Evolutionary conservation across 495 filamentous ascomycete species (phyloP).

Genomic region (Penicillium egyptiacum): DNA sequence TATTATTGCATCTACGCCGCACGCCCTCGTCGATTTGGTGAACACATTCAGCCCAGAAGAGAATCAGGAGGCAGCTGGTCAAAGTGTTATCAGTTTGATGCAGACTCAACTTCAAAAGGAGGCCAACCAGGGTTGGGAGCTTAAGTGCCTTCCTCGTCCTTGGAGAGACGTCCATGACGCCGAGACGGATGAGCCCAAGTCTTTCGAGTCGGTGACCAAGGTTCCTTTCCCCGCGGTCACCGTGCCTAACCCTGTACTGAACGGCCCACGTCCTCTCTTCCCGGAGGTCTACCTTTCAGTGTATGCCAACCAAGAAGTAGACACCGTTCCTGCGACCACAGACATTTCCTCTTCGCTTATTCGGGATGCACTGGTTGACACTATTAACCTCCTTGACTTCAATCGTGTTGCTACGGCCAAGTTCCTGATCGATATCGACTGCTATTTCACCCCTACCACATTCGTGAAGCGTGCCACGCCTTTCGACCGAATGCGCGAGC

Average conservation of each 20-base stretch:
- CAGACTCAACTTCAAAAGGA: slow-evolving; percentile 81
- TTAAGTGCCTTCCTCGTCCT: slow-evolving; percentile 80
- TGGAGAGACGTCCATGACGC: slow-evolving; percentile 62
- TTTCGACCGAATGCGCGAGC: slow-evolving; percentile 82
- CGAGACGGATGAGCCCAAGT: slow-evolving; percentile 39
- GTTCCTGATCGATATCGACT: slow-evolving; percentile 90
- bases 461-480: slow-evolving; percentile 92
- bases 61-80: slow-evolving; percentile 51
- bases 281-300: slow-evolving; percentile 94
- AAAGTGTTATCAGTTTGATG: slow-evolving; percentile 78
- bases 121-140: slow-evolving; percentile 64
- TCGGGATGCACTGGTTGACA: slow-evolving; percentile 84
- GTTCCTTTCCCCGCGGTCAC: slow-evolving; percentile 71
- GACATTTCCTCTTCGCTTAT: slow-evolving; percentile 78
- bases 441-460: slow-evolving; percentile 82
- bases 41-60: slow-evolving; percentile 71
- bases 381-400: slow-evolving; percentile 90
- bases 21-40: slow-evolving; percentile 77
- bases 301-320: slow-evolving; percentile 82
- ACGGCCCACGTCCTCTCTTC: slow-evolving; percentile 74
- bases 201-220: slow-evolving; percentile 59
- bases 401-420: slow-evolving; percentile 86
- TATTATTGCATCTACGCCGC: slow-evolving; percentile 81
- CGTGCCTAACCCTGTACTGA: slow-evolving; percentile 70
- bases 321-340: slow-evolving; percentile 79